Evolutionary conservation across 768 basidiomycete genomes (phyloP).

Genomic region (Serpula lacrymans): DNA sequence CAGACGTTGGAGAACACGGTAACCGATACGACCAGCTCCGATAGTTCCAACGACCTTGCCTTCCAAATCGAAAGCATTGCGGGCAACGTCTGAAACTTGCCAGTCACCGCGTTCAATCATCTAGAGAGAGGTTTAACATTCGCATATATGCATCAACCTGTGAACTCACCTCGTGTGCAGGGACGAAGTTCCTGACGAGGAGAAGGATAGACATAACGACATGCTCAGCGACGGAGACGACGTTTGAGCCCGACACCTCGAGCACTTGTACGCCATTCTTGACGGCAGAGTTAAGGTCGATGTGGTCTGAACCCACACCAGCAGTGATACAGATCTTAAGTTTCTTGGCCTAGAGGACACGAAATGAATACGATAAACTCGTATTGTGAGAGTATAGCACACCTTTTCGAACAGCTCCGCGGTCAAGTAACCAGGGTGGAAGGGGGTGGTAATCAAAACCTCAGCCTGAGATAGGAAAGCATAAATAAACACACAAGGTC

Average conservation of each 20-base stretch:
- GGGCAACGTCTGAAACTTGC: constrained; percentile 80
- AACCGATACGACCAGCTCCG: constrained; percentile 80
- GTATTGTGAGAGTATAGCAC: constrained; percentile 5
- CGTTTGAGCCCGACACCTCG: constrained; percentile 88
- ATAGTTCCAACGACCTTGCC: constrained; percentile 91
- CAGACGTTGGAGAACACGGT: constrained; percentile 79
- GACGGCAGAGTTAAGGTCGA: constrained; percentile 86
- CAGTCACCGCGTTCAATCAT: constrained; percentile 86
- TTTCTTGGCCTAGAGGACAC: constrained; percentile 63
- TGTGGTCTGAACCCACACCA: constrained; percentile 87
- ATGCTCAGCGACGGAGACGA: constrained; percentile 89
- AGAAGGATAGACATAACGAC: constrained; percentile 88
- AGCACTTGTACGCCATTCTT: constrained; percentile 76
- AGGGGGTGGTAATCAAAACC: constrained; percentile 79
- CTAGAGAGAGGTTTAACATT: constrained; percentile 23
- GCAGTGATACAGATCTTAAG: constrained; percentile 89
- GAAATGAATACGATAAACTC: constrained; percentile 4
- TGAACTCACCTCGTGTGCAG: constrained; percentile 70
- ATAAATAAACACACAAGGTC: constrained; percentile 12
- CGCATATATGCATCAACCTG: neutral
- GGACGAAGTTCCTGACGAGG: constrained; percentile 86
- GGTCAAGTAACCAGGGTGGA: constrained; percentile 85
- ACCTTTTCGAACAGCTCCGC: constrained; percentile 69
- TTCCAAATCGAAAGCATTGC: constrained; percentile 86
- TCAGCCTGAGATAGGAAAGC: constrained; percentile 56